A percentile compares a stretch with the other conserved stretches of the same genome.
phyloP scores from a whole-genome alignment of 2,329 filamentous ascomycete genomes.

The Botrytis sinoallii region DNA sequence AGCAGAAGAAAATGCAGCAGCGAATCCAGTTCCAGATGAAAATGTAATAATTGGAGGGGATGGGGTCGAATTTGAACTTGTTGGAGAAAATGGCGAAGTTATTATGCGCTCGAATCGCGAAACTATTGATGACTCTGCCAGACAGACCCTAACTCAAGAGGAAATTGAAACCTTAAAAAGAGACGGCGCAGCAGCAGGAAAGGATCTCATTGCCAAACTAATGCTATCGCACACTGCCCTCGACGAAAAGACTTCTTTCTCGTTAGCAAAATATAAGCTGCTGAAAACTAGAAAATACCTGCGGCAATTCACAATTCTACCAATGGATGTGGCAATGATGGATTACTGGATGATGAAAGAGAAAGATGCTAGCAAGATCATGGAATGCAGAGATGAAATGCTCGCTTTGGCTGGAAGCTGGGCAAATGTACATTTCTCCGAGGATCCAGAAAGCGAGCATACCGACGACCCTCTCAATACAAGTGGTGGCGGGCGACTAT shows the following conservation, averaged over 20 bases:
- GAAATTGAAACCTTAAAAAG: conserved; percentile 72
- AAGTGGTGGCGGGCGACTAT: conserved; percentile 51
- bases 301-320: conserved; percentile 78
- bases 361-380: conserved; percentile 73
- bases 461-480: conserved; percentile 11
- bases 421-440: conserved; percentile 76
- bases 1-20: conserved; percentile 46
- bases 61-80: conserved; percentile 46
- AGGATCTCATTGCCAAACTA: conserved; percentile 89
- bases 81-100: conserved; percentile 49
- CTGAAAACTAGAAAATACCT: conserved; percentile 94
- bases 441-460: conserved; percentile 20
- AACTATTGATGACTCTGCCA: conserved; percentile 57
- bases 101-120: conserved; percentile 57
- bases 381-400: conserved; percentile 84
- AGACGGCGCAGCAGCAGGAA: conserved; percentile 73
- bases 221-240: conserved; percentile 84
- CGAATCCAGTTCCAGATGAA: conserved; percentile 41
- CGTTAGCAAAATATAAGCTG: conserved; percentile 91
- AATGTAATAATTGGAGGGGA: conserved; percentile 43
- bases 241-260: conserved; percentile 92
- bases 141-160: conserved; percentile 71
- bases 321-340: conserved; percentile 74
- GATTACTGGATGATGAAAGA: conserved; percentile 76
- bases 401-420: conserved; percentile 80